Conservation (phyloP, 2,329 filamentous ascomycete species). For the Phialocephala subalpina region DNA sequence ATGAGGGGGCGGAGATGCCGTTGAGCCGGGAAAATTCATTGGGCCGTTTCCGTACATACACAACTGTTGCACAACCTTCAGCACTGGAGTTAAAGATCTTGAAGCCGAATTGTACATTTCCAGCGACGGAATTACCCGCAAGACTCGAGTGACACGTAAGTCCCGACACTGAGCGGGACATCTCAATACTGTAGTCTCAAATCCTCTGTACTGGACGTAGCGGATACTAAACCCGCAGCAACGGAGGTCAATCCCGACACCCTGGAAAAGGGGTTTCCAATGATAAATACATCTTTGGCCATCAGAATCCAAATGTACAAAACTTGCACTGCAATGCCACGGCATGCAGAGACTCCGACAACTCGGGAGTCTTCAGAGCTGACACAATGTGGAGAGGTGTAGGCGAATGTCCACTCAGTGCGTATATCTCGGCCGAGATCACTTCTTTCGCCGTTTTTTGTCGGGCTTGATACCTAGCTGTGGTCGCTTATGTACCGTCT, state of each 20-base stretch:
- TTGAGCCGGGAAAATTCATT: background rate
- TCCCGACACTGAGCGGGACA: too few species aligned
- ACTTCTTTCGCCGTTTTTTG: slow-evolving; percentile 27
- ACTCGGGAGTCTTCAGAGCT: background rate
- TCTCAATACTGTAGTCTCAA: too few species aligned
- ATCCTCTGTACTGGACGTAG: too few species aligned
- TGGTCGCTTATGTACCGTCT: slow-evolving; percentile 10
- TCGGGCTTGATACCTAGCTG: slow-evolving; percentile 27
- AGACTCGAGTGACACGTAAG: too few species aligned
- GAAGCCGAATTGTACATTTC: background rate
- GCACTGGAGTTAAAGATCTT: background rate
- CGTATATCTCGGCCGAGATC: background rate
- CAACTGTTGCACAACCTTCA: background rate
- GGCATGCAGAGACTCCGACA: too few species aligned
- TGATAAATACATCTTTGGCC: background rate
- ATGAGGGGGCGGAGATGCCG: background rate
- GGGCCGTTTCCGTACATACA: background rate
- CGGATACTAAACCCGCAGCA: too few species aligned
- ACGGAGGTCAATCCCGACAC: background rate
- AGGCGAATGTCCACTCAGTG: background rate
- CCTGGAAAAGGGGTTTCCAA: background rate
- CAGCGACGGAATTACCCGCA: too few species aligned
- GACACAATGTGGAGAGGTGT: background rate
- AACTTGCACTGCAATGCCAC: too few species aligned
- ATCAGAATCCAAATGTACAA: background rate